Base-by-base conservation (phyloP, 805 yeast genomes). In the Zygoascus bituminiphila region DNA sequence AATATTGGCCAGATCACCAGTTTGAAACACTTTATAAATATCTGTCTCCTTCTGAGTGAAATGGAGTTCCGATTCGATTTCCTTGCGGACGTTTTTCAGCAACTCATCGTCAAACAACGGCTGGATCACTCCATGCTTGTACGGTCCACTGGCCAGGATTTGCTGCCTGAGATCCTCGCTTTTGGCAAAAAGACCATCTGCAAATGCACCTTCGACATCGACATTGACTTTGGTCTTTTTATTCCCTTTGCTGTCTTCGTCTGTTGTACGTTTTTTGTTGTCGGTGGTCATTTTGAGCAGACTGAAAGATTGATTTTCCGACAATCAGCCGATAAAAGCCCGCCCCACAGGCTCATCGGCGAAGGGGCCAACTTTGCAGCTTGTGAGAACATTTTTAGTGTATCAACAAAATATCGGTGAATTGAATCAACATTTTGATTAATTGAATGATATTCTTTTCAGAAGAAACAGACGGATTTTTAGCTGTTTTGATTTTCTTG, bases 21-120 rank as follows among this genome's bases (percentile, higher is more conserved):
- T 71, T 82, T 97, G 75, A 48, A 63, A 68, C 25, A 91, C 95
- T 64, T 87, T 89, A 67, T 93, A 93, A 54, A 93, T 93, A 62
- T 93, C 99, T 0, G 99, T 93, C 65, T 94, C 99, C 65, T 94
- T 93, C 57, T 82, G 79, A 8, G 98, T 88, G 71, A 94, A 93
- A 40, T 86, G 93, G 52, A 93, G 82, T 59, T 88, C 84, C 2
- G 73, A 68, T 54, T 86, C 75, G 22, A 94, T 88, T 64, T 93
- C 98, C 49, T 78, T 77, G 44, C 98, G 76, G 1, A 94, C 98
- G 25, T 76, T 74, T 53, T 93, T 71, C 47, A 93, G 68, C 35
- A 94, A 67, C 1, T 79, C 77, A 54, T 91, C 95, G 61, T 89
- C 78, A 37, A 93, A 73, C 42, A 93, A 69, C 29, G 80, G 75